Conservation (phyloP, 1,139 yeast species). For the Kodamaea plutei region DNA sequence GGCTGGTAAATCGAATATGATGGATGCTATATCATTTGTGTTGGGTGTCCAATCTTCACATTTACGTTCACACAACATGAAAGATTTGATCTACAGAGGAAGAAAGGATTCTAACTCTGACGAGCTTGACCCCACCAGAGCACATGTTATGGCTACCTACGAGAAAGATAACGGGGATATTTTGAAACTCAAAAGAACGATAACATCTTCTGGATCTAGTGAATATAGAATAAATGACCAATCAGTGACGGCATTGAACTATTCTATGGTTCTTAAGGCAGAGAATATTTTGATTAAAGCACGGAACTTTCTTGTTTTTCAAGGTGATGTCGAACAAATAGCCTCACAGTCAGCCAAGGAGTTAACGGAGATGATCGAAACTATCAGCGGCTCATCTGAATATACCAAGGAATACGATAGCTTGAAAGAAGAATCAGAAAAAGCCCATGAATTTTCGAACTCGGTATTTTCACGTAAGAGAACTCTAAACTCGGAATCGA, state of each 20-base stretch:
- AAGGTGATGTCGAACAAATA: constrained; percentile 93
- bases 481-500: constrained; percentile 70
- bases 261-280: constrained; percentile 60
- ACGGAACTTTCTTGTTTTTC: constrained; percentile 87
- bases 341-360: constrained; percentile 85
- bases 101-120: constrained; percentile 27
- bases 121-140: constrained; percentile 49
- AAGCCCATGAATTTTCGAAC: constrained; percentile 62
- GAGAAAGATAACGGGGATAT: constrained; percentile 57
- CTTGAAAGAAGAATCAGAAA: constrained; percentile 61
- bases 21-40: constrained; percentile 97
- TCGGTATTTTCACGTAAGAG: constrained; percentile 69
- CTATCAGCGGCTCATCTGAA: constrained; percentile 77
- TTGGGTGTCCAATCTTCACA: constrained; percentile 79
- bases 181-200: constrained; percentile 51
- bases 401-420: constrained; percentile 63
- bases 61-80: constrained; percentile 68
- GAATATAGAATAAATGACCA: constrained; percentile 66
- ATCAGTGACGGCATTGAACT: constrained; percentile 61
- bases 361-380: constrained; percentile 70
- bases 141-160: constrained; percentile 80
- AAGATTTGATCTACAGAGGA: constrained; percentile 81
- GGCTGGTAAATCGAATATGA: constrained; percentile 94
- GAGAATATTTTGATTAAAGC: constrained; percentile 88
- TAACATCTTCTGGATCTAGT: constrained; percentile 55